Evolutionary conservation across 345 rosid genomes (phyloP).

Genomic region (Syzygium aromaticum): DNA sequence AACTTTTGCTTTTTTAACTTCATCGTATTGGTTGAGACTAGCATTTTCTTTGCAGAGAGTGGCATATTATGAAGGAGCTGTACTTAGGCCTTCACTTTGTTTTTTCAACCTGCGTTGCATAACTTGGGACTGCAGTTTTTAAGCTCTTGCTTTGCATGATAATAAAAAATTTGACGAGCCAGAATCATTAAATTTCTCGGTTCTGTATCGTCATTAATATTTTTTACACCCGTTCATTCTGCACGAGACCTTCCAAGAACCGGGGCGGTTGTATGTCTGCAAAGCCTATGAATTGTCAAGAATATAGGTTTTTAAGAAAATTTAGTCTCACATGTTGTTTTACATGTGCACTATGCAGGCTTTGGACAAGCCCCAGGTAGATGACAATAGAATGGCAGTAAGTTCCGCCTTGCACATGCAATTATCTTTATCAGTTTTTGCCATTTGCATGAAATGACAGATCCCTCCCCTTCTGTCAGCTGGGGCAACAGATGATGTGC

Average conservation of each 20-base stretch:
- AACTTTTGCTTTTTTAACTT: not conserved
- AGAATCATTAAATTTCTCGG: not conserved
- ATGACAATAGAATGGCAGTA: slow-evolving; percentile 60
- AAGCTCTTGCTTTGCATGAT: not conserved
- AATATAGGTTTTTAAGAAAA: not conserved
- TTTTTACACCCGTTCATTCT: slow-evolving; percentile 1
- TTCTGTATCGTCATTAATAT: not conserved
- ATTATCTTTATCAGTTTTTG: not conserved
- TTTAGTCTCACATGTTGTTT: not conserved
- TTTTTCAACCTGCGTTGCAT: not conserved
- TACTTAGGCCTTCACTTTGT: not conserved
- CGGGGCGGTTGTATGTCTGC: not conserved
- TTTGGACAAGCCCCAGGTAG: slow-evolving; percentile 5
- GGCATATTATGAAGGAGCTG: not conserved
- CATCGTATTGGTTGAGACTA: not conserved
- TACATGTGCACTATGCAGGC: not conserved
- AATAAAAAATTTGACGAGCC: not conserved
- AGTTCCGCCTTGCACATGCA: not conserved
- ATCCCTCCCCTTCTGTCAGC: not conserved
- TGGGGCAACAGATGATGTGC: not conserved
- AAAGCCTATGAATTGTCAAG: not conserved
- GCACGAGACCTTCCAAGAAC: not conserved
- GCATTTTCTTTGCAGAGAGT: not conserved
- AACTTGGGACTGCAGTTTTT: not conserved
- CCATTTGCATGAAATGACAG: not conserved